A percentile compares a stretch with the other conserved stretches of the same genome.
phyloP scores from a whole-genome alignment of 441 rosid species.

The Bruguiera hainesii region DNA sequence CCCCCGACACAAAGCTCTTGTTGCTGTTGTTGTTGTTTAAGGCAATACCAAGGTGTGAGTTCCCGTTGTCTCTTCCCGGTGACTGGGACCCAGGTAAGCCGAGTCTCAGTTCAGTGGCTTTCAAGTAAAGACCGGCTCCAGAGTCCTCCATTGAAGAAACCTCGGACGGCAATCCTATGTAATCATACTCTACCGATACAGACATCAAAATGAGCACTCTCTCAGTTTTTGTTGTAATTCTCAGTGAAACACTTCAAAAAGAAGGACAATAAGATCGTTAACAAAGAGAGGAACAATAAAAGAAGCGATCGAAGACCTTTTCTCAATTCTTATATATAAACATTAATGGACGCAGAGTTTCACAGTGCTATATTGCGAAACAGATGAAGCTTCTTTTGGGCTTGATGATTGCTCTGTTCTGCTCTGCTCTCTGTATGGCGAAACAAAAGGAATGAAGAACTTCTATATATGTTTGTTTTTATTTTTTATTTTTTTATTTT shows the following conservation, averaged over 20 bases:
- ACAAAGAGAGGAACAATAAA: not conserved
- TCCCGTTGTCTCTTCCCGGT: constrained; percentile 41
- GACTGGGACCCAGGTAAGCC: constrained; percentile 80
- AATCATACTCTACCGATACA: constrained; percentile 50
- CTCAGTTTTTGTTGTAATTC: not conserved
- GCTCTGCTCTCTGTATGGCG: not conserved
- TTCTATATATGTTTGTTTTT: no score
- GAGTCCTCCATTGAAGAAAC: constrained; percentile 51
- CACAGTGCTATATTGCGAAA: not conserved
- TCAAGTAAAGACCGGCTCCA: constrained; percentile 43
- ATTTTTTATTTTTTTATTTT: no score
- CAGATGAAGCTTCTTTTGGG: not conserved
- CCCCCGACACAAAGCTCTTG: constrained; percentile 47
- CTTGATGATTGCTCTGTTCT: not conserved
- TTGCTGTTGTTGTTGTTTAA: not conserved
- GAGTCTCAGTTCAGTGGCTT: constrained; percentile 77
- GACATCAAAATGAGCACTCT: constrained; percentile 31
- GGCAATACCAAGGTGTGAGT: constrained; percentile 13
- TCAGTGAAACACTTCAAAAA: not conserved
- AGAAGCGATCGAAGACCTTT: not conserved
- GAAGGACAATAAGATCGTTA: not conserved
- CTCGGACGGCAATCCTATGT: constrained; percentile 50
- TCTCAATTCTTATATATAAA: not conserved
- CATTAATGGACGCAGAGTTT: not conserved
- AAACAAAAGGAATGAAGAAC: no score